A percentile compares a stretch with the other conserved stretches of the same genome.
phyloP scores from a whole-genome alignment of 1,284 basidiomycete genomes.

The Pyrrhoderma noxium region DNA sequence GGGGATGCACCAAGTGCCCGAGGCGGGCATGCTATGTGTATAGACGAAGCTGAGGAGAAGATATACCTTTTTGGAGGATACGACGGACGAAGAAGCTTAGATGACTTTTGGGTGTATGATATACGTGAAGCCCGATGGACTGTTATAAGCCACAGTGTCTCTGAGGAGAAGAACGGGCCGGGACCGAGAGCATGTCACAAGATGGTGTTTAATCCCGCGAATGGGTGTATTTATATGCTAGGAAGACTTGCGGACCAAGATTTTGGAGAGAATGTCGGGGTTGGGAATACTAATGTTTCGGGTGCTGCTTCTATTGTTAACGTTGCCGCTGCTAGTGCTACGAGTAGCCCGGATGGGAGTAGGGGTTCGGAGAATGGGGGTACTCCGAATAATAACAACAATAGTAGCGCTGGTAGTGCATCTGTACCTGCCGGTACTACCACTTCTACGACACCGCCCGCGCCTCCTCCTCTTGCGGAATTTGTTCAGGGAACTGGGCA shows the following conservation, averaged over 20 bases:
- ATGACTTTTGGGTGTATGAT: slow-evolving; percentile 77
- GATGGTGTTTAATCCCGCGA: slow-evolving; percentile 71
- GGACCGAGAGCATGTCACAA: slow-evolving; percentile 73
- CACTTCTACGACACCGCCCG: too few species aligned
- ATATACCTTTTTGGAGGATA: slow-evolving; percentile 80
- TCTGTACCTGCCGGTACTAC: background rate
- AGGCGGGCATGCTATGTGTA: slow-evolving; percentile 79
- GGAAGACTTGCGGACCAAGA: slow-evolving; percentile 55
- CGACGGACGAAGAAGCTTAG: slow-evolving; percentile 65
- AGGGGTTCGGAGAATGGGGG: too few species aligned
- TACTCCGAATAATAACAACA: too few species aligned
- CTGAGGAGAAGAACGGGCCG: slow-evolving; percentile 56
- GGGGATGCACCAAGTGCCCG: slow-evolving; percentile 57
- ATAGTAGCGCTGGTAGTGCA: background rate
- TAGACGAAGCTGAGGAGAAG: slow-evolving; percentile 55
- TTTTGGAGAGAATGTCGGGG: slow-evolving; percentile 19
- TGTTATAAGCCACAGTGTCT: slow-evolving; percentile 49
- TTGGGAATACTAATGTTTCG: too few species aligned
- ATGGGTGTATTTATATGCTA: slow-evolving; percentile 65
- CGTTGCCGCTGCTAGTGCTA: background rate
- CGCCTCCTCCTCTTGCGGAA: background rate
- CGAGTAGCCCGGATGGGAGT: too few species aligned
- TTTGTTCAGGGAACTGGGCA: background rate
- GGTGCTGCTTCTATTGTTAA: background rate
- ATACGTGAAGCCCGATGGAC: slow-evolving; percentile 59